Evolutionary conservation across 2,329 filamentous ascomycete genomes (phyloP).

Genomic region (Hymenoscyphus scutula): DNA sequence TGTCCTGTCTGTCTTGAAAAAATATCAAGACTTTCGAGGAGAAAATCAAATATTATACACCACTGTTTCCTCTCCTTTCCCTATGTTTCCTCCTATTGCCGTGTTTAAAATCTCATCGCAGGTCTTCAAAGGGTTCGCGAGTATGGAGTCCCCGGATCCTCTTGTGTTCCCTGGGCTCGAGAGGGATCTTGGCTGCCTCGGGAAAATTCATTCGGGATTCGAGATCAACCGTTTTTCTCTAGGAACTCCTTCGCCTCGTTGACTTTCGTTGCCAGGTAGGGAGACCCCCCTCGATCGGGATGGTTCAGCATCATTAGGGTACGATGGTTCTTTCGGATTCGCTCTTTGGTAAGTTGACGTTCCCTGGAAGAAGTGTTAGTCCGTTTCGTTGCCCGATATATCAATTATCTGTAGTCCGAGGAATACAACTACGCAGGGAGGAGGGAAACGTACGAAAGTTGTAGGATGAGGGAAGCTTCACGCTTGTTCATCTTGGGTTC

Average conservation of each 20-base stretch:
- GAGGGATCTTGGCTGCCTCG: not conserved
- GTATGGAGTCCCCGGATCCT: not conserved
- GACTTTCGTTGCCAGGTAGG: slow-evolving; percentile 94
- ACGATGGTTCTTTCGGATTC: slow-evolving; percentile 91
- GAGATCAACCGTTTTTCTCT: slow-evolving; percentile 61
- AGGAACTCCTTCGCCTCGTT: slow-evolving; percentile 97
- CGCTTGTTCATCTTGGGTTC: slow-evolving; percentile 90
- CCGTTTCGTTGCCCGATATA: not conserved
- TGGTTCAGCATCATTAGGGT: slow-evolving; percentile 97
- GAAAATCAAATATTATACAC: slow-evolving; percentile 15
- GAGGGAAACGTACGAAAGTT: slow-evolving; percentile 68
- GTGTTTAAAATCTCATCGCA: not conserved
- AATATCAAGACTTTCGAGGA: not conserved
- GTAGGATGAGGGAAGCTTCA: slow-evolving; percentile 87
- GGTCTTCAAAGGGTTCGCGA: not conserved
- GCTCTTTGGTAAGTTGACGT: slow-evolving; percentile 82
- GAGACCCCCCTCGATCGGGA: slow-evolving; percentile 93
- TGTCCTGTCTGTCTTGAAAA: not conserved
- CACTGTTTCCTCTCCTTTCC: not conserved
- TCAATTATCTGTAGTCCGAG: not conserved
- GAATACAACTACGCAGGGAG: not conserved
- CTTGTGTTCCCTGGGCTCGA: not conserved
- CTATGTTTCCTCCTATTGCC: not conserved
- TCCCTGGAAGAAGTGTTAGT: slow-evolving; percentile 56
- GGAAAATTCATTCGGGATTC: not conserved